Evolutionary conservation across 371 early-diverging fungal species (phyloP).

Genomic region (Mortierella sp.): DNA sequence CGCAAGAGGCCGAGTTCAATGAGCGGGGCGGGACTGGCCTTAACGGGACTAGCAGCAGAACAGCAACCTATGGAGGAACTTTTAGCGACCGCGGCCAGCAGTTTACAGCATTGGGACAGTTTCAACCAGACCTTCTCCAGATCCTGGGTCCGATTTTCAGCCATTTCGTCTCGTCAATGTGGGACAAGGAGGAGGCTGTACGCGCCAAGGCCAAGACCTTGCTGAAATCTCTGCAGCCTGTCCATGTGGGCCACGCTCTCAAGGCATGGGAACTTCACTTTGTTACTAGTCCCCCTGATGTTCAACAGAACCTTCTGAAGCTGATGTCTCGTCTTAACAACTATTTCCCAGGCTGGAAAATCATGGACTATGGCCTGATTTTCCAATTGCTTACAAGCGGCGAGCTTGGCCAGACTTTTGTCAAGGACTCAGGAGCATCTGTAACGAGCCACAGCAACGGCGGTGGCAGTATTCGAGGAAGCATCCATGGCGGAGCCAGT

Average conservation of each 20-base stretch:
- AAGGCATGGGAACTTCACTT: conserved; percentile 56
- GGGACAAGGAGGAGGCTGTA: conserved; percentile 56
- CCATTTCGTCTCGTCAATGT: conserved; percentile 52
- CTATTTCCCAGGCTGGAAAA: conserved; percentile 53
- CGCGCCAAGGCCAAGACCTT: conserved; percentile 51
- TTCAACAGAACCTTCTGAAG: conserved; percentile 34
- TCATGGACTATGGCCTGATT: conserved; percentile 48
- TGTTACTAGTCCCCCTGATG: conserved; percentile 32
- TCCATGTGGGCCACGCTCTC: conserved; percentile 45
- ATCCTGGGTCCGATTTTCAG: conserved; percentile 52
- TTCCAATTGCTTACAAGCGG: conserved; percentile 43
- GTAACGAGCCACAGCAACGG: neutral
- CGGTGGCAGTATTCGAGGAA: neutral
- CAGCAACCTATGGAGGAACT: neutral
- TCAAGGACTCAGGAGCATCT: neutral
- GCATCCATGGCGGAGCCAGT: neutral
- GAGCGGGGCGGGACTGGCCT: conserved; percentile 14
- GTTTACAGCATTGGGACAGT: conserved; percentile 11
- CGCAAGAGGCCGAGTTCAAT: conserved; percentile 18
- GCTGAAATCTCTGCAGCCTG: conserved; percentile 47
- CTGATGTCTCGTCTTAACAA: conserved; percentile 52
- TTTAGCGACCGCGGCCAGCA: conserved; percentile 1
- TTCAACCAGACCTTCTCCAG: conserved; percentile 36
- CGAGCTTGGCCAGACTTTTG: conserved; percentile 23
- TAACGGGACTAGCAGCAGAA: conserved; percentile 5